Percentiles rank a stretch among this genome's conserved stretches.
These are phyloP conservation scores for Barnettozyma salicaria DNA, from an alignment of 805 yeast species.

Conservation along the genomic window DNA sequence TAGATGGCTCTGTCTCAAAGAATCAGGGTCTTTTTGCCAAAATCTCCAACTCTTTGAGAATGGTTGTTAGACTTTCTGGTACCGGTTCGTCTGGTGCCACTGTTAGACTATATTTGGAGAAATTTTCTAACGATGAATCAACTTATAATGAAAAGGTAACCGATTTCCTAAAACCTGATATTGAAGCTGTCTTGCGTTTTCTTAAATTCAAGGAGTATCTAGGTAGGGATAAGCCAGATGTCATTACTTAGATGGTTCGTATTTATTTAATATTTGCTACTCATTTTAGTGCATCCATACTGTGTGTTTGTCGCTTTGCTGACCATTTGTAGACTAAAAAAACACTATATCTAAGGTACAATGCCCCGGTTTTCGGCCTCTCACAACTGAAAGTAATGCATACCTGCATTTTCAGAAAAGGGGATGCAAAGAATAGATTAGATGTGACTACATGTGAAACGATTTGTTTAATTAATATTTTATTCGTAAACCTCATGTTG, in stretches of 20 bases:
- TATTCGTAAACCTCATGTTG: too few relatives aligned
- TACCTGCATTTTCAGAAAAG: too few relatives aligned
- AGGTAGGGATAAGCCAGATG: conserved; percentile 85
- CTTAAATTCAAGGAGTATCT: conserved; percentile 66
- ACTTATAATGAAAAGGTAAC: conserved; percentile 51
- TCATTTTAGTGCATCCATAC: too few relatives aligned
- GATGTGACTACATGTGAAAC: too few relatives aligned
- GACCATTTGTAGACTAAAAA: too few relatives aligned
- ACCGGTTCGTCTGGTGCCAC: conserved; percentile 99
- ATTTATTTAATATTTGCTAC: too few relatives aligned
- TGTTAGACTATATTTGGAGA: conserved; percentile 85
- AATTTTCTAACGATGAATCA: conserved; percentile 57
- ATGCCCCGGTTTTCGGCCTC: too few relatives aligned
- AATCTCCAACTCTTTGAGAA: conserved; percentile 74
- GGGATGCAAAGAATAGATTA: too few relatives aligned
- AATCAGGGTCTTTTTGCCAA: conserved; percentile 88
- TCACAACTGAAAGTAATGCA: too few relatives aligned
- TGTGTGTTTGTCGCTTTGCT: too few relatives aligned
- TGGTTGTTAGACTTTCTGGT: conserved; percentile 88
- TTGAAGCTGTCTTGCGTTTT: conserved; percentile 57
- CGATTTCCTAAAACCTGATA: conserved; percentile 58
- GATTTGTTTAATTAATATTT: too few relatives aligned
- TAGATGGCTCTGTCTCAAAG: conserved; percentile 83
- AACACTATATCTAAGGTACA: too few relatives aligned
- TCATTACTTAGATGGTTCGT: conserved; percentile 68